Evolutionary conservation across 106 monocot species (phyloP), one percentile per base, ranked within the genome.

Genomic region (Iris macrosiphon): DNA sequence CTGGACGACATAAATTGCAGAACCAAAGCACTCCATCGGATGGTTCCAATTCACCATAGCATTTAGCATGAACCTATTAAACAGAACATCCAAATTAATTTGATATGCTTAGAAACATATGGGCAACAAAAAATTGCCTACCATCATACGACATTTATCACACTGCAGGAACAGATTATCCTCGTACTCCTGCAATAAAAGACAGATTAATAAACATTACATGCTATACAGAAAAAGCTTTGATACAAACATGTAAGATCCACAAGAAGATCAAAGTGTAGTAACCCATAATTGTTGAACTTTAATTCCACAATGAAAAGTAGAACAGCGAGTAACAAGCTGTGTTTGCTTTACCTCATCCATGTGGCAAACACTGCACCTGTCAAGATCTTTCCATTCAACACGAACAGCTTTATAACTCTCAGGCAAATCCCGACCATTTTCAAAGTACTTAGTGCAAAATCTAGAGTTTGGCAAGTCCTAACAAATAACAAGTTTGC

Each of bases 41-140:
- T 60, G 77, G 87, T 49, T 79, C 87, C 27, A 73, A 60, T 58
- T 98, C 98, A 62, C 98, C 98, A 79, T 98, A 98, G 49, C 98
- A 98, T 72, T 77, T 86, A 41, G 98, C 86, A 76, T 98, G 98
- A n/a, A 98, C 98, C 98, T 98, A 30, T n/a, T n/a, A n/a, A n/a
- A n/a, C n/a, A n/a, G 2, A 2, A 21, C 16, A 0, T 22, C 3
- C 21, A 4, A 38, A 55, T 24, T 1, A 1, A 55, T 37, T 55
- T 21, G 13, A 3, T 21, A 33, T n/a, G 25, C 26, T 38, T 38
- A 15, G 35, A 2, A 49, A 21, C 11, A 65, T 60, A 15, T 2
- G 16, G 35, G 3, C 25, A 65, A 46, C 31, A 38, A 27, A 46
- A 17, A 29, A n/a, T n/a, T n/a, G 42, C 63, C 56, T 72, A 98